Percentiles rank a stretch among this genome's conserved stretches.
Conservation (phyloP, 2,329 filamentous ascomycete genomes). For the Hymenoscyphus fraxineus region DNA sequence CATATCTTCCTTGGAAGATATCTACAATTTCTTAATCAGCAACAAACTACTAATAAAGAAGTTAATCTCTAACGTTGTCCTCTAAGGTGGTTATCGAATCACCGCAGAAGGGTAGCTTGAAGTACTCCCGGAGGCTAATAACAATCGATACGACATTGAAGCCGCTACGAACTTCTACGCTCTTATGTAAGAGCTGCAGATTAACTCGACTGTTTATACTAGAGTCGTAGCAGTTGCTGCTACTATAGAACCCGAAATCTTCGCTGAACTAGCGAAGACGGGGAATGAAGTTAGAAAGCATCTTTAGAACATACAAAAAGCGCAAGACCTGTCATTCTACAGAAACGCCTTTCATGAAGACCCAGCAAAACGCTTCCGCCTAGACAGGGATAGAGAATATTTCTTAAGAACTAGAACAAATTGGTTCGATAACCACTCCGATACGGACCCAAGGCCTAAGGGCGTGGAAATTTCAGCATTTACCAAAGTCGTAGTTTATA, state of each 20-base stretch:
- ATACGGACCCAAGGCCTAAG: conserved; percentile 12
- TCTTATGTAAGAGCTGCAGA: conserved; percentile 17
- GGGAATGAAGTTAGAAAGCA: conserved; percentile 25
- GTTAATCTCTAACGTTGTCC: conserved; percentile 15
- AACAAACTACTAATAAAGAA: background rate
- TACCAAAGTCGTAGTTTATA: conserved; percentile 28
- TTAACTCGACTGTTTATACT: conserved; percentile 28
- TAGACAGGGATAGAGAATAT: conserved; percentile 27
- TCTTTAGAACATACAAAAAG: conserved; percentile 23
- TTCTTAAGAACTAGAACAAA: conserved; percentile 25
- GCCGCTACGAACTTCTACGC: conserved; percentile 22
- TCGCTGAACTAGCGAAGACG: conserved; percentile 14
- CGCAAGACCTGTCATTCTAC: conserved; percentile 29
- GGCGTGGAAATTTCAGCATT: conserved; percentile 25
- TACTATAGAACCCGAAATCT: conserved; percentile 13
- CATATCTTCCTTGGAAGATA: conserved; percentile 30
- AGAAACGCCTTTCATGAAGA: conserved; percentile 12
- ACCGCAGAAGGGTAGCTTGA: conserved; percentile 1
- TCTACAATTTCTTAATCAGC: conserved; percentile 18
- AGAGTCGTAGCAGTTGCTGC: conserved; percentile 26
- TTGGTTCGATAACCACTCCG: conserved; percentile 15
- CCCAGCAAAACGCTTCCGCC: conserved; percentile 16
- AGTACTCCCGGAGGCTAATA: conserved; percentile 22
- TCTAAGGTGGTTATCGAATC: conserved; percentile 20
- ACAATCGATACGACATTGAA: conserved; percentile 23